A percentile compares a stretch with the other conserved stretches of the same genome.
Conservation (phyloP, 2,329 filamentous ascomycete genomes). For the Aspergillus viridinutans region DNA sequence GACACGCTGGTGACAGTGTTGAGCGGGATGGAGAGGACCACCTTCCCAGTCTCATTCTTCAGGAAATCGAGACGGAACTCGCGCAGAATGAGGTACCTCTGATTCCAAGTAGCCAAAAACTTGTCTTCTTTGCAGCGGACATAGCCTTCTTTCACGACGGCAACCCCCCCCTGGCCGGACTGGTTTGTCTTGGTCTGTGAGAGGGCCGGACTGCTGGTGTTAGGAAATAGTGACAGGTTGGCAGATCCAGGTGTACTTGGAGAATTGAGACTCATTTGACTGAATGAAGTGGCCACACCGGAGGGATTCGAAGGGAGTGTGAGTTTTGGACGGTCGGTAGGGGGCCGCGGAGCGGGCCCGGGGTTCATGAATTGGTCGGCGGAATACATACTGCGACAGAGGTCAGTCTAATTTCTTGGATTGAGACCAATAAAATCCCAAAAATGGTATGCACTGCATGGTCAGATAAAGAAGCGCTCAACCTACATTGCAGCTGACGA, state of each 20-base stretch:
- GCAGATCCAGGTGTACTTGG: slow-evolving; percentile 51
- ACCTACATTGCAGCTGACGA: not conserved
- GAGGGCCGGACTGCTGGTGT: slow-evolving; percentile 69
- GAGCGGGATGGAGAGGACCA: slow-evolving; percentile 78
- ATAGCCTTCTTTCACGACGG: slow-evolving; percentile 64
- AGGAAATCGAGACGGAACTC: slow-evolving; percentile 93
- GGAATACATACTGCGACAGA: slow-evolving; percentile 48
- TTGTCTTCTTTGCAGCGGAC: slow-evolving; percentile 72
- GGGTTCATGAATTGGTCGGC: slow-evolving; percentile 87
- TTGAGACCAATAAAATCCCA: not conserved
- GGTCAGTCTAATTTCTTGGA: slow-evolving; percentile 6
- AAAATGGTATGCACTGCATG: not conserved
- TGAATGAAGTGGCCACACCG: slow-evolving; percentile 63
- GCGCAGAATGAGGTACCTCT: slow-evolving; percentile 85
- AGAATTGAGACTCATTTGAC: slow-evolving; percentile 66
- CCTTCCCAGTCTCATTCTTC: slow-evolving; percentile 83
- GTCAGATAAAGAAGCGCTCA: not conserved
- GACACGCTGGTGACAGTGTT: slow-evolving; percentile 87
- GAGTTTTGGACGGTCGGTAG: slow-evolving; percentile 75
- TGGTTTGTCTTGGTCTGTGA: slow-evolving; percentile 55
- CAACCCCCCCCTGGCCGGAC: slow-evolving; percentile 63
- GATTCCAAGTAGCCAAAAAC: slow-evolving; percentile 76
- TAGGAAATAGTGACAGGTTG: slow-evolving; percentile 61
- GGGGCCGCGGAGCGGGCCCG: slow-evolving; percentile 86
- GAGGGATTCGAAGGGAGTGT: slow-evolving; percentile 68